phyloP scores from a whole-genome alignment of 2,329 filamentous ascomycete genomes.

The Aspergillus calidoustus region DNA sequence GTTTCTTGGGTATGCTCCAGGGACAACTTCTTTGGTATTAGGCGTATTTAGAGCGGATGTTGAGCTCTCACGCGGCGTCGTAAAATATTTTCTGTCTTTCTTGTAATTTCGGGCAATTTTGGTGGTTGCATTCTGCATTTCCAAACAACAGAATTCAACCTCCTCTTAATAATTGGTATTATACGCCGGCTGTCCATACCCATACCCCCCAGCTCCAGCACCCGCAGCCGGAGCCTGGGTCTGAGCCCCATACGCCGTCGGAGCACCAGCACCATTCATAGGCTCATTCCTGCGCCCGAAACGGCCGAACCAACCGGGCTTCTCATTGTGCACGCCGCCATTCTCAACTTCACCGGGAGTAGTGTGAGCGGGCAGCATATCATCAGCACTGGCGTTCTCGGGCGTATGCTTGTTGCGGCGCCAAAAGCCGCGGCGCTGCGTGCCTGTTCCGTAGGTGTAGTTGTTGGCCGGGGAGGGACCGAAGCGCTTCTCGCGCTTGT shows the following conservation, averaged over 20 bases:
- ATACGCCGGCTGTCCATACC: neutral
- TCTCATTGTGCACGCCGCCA: constrained; percentile 24
- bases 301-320: constrained; percentile 10
- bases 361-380: constrained; percentile 45
- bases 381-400: constrained; percentile 35
- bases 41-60: too few relatives aligned
- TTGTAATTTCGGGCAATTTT: too few relatives aligned
- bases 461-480: constrained; percentile 68
- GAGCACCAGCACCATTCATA: neutral
- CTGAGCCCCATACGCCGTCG: neutral
- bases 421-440: constrained; percentile 45
- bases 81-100: too few relatives aligned
- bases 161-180: neutral
- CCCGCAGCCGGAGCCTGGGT: neutral
- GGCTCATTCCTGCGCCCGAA: constrained; percentile 9
- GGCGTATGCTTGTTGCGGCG: constrained; percentile 50
- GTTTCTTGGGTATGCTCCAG: too few relatives aligned
- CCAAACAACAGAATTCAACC: neutral
- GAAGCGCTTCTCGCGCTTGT: constrained; percentile 74
- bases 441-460: constrained; percentile 68
- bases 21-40: too few relatives aligned
- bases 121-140: neutral
- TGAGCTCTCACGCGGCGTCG: too few relatives aligned
- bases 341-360: constrained; percentile 46
- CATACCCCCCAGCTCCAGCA: neutral